A percentile compares a stretch with the other conserved stretches of the same genome.
phyloP scores from a whole-genome alignment of 495 filamentous ascomycete genomes.

The Aspergillus homomorphus region DNA sequence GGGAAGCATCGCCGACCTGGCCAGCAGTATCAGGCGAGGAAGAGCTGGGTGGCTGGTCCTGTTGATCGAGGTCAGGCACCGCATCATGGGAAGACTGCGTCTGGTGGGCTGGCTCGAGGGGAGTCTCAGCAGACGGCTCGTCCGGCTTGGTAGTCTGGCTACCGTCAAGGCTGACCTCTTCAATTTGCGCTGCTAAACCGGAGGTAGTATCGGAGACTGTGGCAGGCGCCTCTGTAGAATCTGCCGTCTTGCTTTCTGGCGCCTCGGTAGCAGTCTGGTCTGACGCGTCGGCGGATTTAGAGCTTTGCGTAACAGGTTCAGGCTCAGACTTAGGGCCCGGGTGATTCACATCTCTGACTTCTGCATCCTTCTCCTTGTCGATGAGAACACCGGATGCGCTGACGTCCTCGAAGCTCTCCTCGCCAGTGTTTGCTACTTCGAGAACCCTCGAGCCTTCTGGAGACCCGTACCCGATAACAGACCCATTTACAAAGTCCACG shows the following conservation, averaged over 20 bases:
- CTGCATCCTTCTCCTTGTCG: conserved; percentile 57
- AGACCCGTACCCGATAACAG: conserved; percentile 34
- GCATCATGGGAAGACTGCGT: conserved; percentile 61
- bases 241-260: conserved; percentile 13
- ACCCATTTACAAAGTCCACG: conserved; percentile 40
- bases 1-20: conserved; percentile 21
- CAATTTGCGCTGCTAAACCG: conserved; percentile 50
- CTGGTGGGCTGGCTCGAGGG: conserved; percentile 2
- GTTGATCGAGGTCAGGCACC: conserved; percentile 56
- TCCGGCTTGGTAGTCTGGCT: conserved; percentile 20
- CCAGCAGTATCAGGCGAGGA: conserved; percentile 18
- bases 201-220: conserved; percentile 40
- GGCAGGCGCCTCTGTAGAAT: conserved; percentile 11
- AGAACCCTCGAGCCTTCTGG: conserved; percentile 48
- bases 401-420: conserved; percentile 95
- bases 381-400: conserved; percentile 62
- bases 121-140: conserved; percentile 9
- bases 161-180: conserved; percentile 48
- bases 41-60: conserved; percentile 25
- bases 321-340: conserved; percentile 12
- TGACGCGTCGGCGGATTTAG: neutral
- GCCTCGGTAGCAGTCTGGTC: conserved; percentile 22
- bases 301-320: conserved; percentile 4
- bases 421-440: conserved; percentile 72
- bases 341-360: conserved; percentile 17